Base-by-base conservation (phyloP, 306 rosid genomes). In the Fagus sylvatica region DNA sequence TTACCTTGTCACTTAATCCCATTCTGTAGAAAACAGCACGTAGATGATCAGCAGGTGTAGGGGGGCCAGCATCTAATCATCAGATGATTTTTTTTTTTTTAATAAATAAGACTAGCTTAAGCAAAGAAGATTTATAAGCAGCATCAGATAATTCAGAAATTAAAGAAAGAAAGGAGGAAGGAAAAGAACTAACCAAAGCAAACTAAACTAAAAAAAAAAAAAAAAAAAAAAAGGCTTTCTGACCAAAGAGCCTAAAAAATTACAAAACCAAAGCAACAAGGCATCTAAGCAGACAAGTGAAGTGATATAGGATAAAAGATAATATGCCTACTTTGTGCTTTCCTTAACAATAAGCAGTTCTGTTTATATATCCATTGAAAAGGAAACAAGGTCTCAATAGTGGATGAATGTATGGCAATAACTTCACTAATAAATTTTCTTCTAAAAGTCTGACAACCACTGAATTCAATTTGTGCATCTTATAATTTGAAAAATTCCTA, bases 31-130 rank as follows among this genome's bases (percentile, higher is more conserved):
- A 96, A 89, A 96, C 98, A 62, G 90, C 84, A 40, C 96, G 94
- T 69, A 93, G 81, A 89, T 96, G 99, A 74, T 86, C 91, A 81
- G 98, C 94, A 71, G 99, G 98, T n/a, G 99, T 91, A 79, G 98
- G 85, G 37, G 99, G 98, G 0, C 94, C 97, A 22, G 98, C 99
- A 87, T 43, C 99, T 96, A 80, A 79, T 74, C 67, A 81, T 72
- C 11, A 3, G 49, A 39, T 16, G 12, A 64, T 60, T 7, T 32
- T 37, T 30, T 11, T 32, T 32, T 60, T n/a, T 55, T 32, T 17
- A 6, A 19, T 15, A 64, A 36, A 64, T 6, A 34, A 65, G 46
- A 40, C 40, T 8, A 8, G 33, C 36, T 53, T 30, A 75, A 15
- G 67, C 32, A 75, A 64, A 37, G 59, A 59, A 59, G 3, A 13